Evolutionary conservation across 2,329 filamentous ascomycete species (phyloP).

Genomic region (Scedosporium dehoogii): DNA sequence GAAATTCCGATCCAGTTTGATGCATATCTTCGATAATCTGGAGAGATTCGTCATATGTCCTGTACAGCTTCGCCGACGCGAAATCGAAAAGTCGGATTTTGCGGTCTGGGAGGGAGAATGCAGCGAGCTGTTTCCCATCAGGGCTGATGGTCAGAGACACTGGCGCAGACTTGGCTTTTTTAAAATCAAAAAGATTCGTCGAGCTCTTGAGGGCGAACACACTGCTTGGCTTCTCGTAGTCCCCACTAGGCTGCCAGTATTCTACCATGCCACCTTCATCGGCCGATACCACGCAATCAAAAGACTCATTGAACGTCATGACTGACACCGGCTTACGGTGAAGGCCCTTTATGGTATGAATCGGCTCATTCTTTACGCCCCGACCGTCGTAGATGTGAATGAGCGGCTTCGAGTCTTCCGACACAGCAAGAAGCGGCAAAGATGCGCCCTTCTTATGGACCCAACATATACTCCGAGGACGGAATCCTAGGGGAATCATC

Average conservation of each 20-base stretch:
- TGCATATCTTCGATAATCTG: constrained; percentile 89
- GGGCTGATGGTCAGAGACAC: constrained; percentile 78
- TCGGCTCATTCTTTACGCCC: constrained; percentile 64
- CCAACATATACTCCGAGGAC: constrained; percentile 79
- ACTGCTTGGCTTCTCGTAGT: constrained; percentile 81
- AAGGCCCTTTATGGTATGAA: constrained; percentile 70
- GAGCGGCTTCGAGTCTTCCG: constrained; percentile 59
- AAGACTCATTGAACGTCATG: constrained; percentile 82
- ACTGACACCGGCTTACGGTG: constrained; percentile 73
- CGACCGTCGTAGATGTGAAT: constrained; percentile 85
- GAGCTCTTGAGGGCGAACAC: constrained; percentile 91
- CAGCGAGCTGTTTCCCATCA: constrained; percentile 74
- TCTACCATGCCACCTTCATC: constrained; percentile 92
- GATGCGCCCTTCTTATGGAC: constrained; percentile 83
- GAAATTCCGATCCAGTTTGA: constrained; percentile 73
- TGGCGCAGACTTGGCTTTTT: constrained; percentile 82
- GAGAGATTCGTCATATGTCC: constrained; percentile 92
- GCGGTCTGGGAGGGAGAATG: constrained; percentile 85
- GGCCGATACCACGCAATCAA: constrained; percentile 81
- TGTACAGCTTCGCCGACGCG: constrained; percentile 72
- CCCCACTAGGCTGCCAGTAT: constrained; percentile 78
- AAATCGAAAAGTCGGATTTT: constrained; percentile 95
- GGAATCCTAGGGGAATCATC: constrained; percentile 68
- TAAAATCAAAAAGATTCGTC: constrained; percentile 94
- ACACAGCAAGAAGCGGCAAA: constrained; percentile 74